Evolutionary conservation across 441 rosid species (phyloP).

Genomic region (Arabidopsis hybrid): DNA sequence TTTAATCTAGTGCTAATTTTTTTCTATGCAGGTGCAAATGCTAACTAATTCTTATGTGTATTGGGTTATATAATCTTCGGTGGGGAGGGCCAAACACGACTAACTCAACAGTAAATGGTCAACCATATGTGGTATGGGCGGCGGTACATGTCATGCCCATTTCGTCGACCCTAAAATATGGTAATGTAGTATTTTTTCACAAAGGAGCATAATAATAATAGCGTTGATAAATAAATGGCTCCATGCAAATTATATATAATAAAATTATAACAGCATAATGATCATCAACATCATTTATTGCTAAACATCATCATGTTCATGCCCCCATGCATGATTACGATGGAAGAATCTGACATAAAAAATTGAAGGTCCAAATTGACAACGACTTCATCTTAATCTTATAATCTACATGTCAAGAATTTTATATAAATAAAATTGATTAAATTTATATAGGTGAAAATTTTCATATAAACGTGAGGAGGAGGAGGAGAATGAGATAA

Average conservation of each 20-base stretch:
- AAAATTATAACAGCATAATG: slow-evolving; percentile 3
- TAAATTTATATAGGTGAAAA: background rate
- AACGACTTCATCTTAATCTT: slow-evolving; percentile 30
- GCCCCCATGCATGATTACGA: slow-evolving; percentile 35
- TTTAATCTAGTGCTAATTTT: background rate
- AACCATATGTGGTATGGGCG: slow-evolving; percentile 28
- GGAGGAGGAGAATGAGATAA: background rate
- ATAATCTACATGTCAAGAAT: slow-evolving; percentile 13
- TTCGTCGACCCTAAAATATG: slow-evolving; percentile 23
- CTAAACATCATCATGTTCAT: slow-evolving; percentile 34
- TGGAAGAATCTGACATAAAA: slow-evolving; percentile 19
- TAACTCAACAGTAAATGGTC: slow-evolving; percentile 9
- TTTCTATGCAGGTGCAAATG: no score
- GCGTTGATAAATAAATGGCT: background rate
- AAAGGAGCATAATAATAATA: slow-evolving; percentile 24
- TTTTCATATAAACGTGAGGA: slow-evolving; percentile 19
- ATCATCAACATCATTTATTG: slow-evolving; percentile 29
- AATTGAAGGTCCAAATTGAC: slow-evolving; percentile 18
- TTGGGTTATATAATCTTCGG: background rate
- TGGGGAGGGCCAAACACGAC: background rate
- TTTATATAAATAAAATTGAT: background rate
- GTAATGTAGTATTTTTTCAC: slow-evolving; percentile 1
- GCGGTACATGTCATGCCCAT: slow-evolving; percentile 32
- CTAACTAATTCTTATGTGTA: background rate
- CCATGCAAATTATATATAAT: slow-evolving; percentile 2